A percentile compares a stretch with the other conserved stretches of the same genome.
Conservation (phyloP, 345 rosid species). For the Camelina neglecta region DNA sequence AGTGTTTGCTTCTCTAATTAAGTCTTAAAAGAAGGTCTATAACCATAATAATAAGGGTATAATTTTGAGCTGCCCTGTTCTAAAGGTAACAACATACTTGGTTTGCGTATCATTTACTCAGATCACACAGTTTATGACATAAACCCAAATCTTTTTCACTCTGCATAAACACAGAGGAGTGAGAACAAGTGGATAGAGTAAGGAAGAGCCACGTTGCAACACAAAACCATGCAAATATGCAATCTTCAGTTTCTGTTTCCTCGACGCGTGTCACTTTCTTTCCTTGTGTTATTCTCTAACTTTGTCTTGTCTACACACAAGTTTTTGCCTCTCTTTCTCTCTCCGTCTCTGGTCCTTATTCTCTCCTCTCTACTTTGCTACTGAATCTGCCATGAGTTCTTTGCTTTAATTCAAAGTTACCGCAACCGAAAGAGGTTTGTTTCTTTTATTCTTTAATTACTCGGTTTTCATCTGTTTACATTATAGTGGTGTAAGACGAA, state of each 20-base stretch:
- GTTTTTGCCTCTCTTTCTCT: conserved; percentile 1
- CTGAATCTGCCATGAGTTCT: conserved; percentile 28
- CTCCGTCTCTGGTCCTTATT: conserved; percentile 9
- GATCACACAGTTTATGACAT: not conserved
- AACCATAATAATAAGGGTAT: too few relatives aligned
- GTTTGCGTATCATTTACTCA: not conserved
- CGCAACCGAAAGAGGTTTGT: conserved; percentile 30
- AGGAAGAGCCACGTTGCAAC: conserved; percentile 36
- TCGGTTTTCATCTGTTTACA: not conserved
- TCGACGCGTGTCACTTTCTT: conserved; percentile 35
- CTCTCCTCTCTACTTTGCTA: not conserved
- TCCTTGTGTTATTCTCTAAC: conserved; percentile 27
- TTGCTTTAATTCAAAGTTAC: conserved; percentile 6
- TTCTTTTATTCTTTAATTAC: not conserved
- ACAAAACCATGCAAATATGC: conserved; percentile 35
- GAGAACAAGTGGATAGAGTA: not conserved
- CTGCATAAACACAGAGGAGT: not conserved
- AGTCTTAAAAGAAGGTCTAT: too few relatives aligned
- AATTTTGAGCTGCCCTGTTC: not conserved
- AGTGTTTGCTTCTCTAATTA: too few relatives aligned
- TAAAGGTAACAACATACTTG: not conserved
- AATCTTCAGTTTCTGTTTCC: conserved; percentile 6
- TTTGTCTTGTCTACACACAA: conserved; percentile 1
- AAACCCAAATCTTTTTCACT: not conserved
- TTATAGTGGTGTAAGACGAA: not conserved